Conservation (phyloP, 1,284 basidiomycete genomes). For the Malassezia caprae region DNA sequence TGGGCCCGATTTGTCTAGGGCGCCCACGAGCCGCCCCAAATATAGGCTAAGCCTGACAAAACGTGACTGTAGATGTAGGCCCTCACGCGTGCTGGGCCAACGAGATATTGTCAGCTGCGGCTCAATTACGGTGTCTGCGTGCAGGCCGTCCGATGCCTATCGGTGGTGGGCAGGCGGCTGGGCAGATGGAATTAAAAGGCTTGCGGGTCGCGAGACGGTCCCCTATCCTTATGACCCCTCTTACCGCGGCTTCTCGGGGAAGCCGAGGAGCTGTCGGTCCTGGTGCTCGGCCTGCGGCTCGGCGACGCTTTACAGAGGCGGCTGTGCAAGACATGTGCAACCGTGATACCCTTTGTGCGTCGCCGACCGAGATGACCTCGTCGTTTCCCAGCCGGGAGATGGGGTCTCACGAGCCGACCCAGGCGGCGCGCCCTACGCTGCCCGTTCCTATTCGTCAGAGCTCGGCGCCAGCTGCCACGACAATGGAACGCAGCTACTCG, state of each 20-base stretch:
- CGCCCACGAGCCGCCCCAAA: not conserved
- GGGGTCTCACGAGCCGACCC: not conserved
- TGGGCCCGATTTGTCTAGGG: not conserved
- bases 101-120: not conserved
- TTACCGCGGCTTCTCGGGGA: not conserved
- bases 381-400: not conserved
- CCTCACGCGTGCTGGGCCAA: not conserved
- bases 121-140: not conserved
- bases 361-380: not conserved
- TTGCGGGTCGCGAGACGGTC: not conserved
- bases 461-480: not conserved
- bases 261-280: not conserved
- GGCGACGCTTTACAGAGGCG: not conserved
- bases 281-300: not conserved
- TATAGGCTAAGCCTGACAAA: not conserved
- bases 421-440: not conserved
- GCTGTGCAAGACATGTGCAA: not conserved
- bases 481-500: slow-evolving; percentile 26
- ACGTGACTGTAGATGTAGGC: not conserved
- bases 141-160: not conserved
- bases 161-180: not conserved
- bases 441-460: not conserved
- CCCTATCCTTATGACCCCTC: not conserved
- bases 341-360: not conserved
- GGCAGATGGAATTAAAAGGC: not conserved